These are phyloP conservation scores for Sorghum bicolor DNA, from an alignment of 176 grass and related monocot species.

Conservation along the genomic window Sorghum_bicolor_NCBIv3 NC_012875.2:49634501-49635000, in stretches of 20 bases:
- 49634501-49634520: conserved; percentile 8
- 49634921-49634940: neutral
- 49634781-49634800: no score
- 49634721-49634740: neutral
- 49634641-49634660: conserved; percentile 25
- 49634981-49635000: no score
- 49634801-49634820: neutral
- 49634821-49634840: neutral
- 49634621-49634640: neutral
- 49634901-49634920: neutral
- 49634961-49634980: no score
- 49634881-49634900: neutral
- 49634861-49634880: no score
- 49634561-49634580: neutral
- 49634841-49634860: no score
- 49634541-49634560: neutral
- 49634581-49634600: neutral
- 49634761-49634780: no score
- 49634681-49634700: conserved; percentile 6
- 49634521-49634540: neutral
- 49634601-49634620: neutral
- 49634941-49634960: neutral
- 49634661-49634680: neutral
- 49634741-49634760: neutral
- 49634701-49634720: neutral